Evolutionary conservation across 163 green algal species (phyloP), one percentile per base, ranked within the genome.

Genomic region (Coccomyxa subellipsoidea): DNA sequence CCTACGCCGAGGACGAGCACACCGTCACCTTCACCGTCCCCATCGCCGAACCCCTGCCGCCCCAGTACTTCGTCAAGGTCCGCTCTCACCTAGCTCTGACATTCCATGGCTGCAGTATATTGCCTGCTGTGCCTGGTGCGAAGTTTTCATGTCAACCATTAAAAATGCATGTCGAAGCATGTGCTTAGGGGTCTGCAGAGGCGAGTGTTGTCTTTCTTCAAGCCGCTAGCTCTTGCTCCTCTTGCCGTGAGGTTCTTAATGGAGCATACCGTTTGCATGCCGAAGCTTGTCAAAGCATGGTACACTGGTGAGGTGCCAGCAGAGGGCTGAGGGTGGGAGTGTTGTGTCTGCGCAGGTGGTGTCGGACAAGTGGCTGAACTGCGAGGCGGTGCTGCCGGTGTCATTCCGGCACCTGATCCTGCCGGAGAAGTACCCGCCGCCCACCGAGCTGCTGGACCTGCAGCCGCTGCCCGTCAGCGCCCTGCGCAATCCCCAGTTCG

Each of bases 361-460:
- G 47, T 93, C 85, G 37, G 94, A 98, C 89, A 90, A 86, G 83
- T 94, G 96, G 96, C 91, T 99, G 47, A 80, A 89, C 38, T 96
- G 92, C 80, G 96, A 99, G 91, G 81, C 92, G 0, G 85, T 92
- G 25, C 91, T 99, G 84, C 94, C 96, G 36, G 89, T 98, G 38
- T 96, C 90, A 38, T 96, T 97, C 90, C 89, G 93, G 79, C 94
- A 98, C 87, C 89, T 98, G n/a, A 93, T 98, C 32, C 89, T 98
- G 75, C 95, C 95, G 4, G 94, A 98, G 86, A 98, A 98, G 89
- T 98, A 95, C 85, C 92, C 96, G 15, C 95, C 95, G 36, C 94
- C 95, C 54, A 98, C 95, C 2, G 96, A 99, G 91, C 95, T 99
- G 79, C 90, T 99, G 59, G 96, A 99, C 87, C 92, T 99, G 86